Percentiles rank a stretch among this genome's conserved stretches.
Conservation (phyloP, 2,329 filamentous ascomycete genomes). For the Curvularia eragrostidis region DNA sequence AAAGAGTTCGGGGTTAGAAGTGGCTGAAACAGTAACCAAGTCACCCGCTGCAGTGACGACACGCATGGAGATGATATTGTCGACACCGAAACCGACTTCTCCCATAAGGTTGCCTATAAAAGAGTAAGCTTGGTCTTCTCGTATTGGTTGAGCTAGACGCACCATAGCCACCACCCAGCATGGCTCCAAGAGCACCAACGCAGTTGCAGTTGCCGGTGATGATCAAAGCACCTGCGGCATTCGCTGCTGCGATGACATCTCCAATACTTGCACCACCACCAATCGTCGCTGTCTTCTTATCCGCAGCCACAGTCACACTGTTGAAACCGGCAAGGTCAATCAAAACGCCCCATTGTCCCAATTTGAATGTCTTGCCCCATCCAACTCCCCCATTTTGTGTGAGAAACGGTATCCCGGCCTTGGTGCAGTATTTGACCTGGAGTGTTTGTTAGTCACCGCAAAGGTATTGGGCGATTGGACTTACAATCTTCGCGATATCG, state of each 20-base stretch:
- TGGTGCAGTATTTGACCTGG: slow-evolving; percentile 34
- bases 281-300: slow-evolving; percentile 36
- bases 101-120: slow-evolving; percentile 58
- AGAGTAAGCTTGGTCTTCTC: neutral
- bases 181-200: slow-evolving; percentile 38
- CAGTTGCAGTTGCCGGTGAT: slow-evolving; percentile 44
- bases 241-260: slow-evolving; percentile 47
- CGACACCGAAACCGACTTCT: slow-evolving; percentile 61
- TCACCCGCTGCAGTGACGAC: slow-evolving; percentile 38
- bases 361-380: slow-evolving; percentile 36
- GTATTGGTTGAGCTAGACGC: neutral
- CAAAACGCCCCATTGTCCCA: slow-evolving; percentile 34
- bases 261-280: slow-evolving; percentile 49
- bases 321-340: slow-evolving; percentile 41
- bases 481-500: slow-evolving; percentile 31
- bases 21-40: slow-evolving; percentile 39
- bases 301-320: slow-evolving; percentile 29
- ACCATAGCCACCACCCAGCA: slow-evolving; percentile 61
- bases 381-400: slow-evolving; percentile 39
- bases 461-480: slow-evolving; percentile 1
- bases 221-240: slow-evolving; percentile 42
- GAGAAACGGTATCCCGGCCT: slow-evolving; percentile 31
- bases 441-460: slow-evolving; percentile 1
- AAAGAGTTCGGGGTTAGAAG: slow-evolving; percentile 43
- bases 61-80: slow-evolving; percentile 52